Evolutionary conservation across 768 basidiomycete genomes (phyloP), one percentile per base, ranked within the genome.

Genomic region (Tephrocybe sp.): DNA sequence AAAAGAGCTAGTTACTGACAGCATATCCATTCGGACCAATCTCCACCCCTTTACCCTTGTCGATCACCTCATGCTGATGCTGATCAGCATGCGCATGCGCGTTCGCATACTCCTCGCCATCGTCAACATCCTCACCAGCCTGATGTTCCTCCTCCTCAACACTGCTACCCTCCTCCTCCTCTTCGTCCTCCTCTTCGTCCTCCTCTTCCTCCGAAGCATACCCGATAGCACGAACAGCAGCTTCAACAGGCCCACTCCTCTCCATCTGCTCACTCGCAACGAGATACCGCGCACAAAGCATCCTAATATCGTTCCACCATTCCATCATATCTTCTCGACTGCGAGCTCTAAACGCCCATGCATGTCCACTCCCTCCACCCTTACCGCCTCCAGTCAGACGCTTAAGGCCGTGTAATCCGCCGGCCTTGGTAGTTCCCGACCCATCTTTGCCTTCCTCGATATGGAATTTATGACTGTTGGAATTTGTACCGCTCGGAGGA

Each of bases 311-410:
- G 63, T 98, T 98, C 97, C 97, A 99, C 91, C 97, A 97, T 71
- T 99, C 97, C 92, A 97, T 92, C 92, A 97, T 93, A 58, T 97
- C 95, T 55, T 98, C 95, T 56, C 88, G 82, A 50, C 84, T 88
- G 52, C 95, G 73, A 39, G 89, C 80, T 29, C 93, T 79, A 77
- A 99, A 98, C 42, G 84, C 89, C 84, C 89, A 98, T 23, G 91
- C 91, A 41, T 69, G 58, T 19, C 37, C 37, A 9, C 37, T 18
- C 37, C 16, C 37, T 3, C 16, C 37, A 19, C 37, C 16, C 16
- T n/a, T n/a, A n/a, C 19, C 19, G 18, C 60, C 64, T 21, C 57
- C 50, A 47, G 58, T 58, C 15, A 79, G 53, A 42, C 61, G 60
- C 53, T 78, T 61, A 59, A 83, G 61, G 1, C 34, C 25, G 34